Base-by-base conservation (phyloP, 306 rosid genomes). In the Crotalaria pallida region DNA sequence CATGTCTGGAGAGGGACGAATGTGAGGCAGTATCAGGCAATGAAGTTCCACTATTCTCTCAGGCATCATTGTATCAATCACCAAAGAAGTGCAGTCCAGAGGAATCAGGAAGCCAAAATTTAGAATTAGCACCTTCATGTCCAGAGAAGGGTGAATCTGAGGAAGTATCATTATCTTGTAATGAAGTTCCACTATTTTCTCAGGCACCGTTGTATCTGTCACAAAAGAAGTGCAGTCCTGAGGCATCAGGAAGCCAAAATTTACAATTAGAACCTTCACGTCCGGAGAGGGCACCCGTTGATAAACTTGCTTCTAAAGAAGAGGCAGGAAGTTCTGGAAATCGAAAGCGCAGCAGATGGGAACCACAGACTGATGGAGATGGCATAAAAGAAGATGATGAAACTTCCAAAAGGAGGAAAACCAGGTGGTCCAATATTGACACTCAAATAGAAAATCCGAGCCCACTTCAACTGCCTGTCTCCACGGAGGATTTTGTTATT, bases 381-480 rank as follows among this genome's bases (percentile, higher is more conserved):
- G 62, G 50, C 5, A 41, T 31, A 6, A 56, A 26, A 26, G 57
- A 64, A 17, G 57, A 64, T 57, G 16, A 10, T 44, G 21, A 31
- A 1, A 26, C 41, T 29, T 44, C 40, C 48, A 75, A 75, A 50
- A 56, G 59, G 31, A 65, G 58, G 60, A 75, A 65, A 66, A 19
- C 73, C 49, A n/a, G 59, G 49, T 75, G 74, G 73, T 53, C 67
- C n/a, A 33, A 18, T 75, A 73, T 56, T 34, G 73, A 75, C 19
- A 19, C 44, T 10, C 50, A 56, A 8, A 7, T 64, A 47, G 53
- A 74, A 74, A 17, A 51, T 48, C 15, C 53, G 33, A 59, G 67
- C 3, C 52, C 73, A 44, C 73, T 75, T 67, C 75, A 48, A 62
- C 53, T 67, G 12, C 75, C 80, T 58, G 68, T 58, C 31, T 67